Evolutionary conservation across 306 rosid genomes (phyloP).

Genomic region (Dalbergia cochinchinensis): DNA sequence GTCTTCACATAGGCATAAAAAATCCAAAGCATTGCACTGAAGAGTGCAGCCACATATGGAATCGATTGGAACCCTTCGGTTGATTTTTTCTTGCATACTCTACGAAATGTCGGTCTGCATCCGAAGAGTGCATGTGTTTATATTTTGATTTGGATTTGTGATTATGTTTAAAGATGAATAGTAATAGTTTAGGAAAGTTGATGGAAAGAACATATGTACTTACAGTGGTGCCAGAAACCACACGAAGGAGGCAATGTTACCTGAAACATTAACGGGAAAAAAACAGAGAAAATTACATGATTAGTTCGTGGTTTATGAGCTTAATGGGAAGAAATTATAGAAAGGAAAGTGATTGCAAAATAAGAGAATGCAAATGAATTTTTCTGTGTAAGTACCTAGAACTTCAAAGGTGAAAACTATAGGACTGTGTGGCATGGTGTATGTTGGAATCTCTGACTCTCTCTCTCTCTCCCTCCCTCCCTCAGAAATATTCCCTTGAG

Average conservation of each 20-base stretch:
- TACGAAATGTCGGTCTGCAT: constrained; percentile 78
- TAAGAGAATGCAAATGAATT: not conserved
- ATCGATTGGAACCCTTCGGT: constrained; percentile 92
- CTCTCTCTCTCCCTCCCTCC: not conserved
- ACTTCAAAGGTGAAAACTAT: constrained; percentile 65
- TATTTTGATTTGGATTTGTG: not conserved
- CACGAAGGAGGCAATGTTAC: constrained; percentile 77
- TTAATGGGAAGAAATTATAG: not conserved
- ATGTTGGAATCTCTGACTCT: too few species aligned
- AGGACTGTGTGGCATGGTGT: constrained; percentile 54
- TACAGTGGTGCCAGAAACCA: constrained; percentile 93
- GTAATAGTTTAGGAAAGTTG: not conserved
- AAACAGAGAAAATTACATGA: constrained; percentile 11
- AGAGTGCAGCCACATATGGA: constrained; percentile 86
- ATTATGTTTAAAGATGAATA: not conserved
- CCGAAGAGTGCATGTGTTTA: not conserved
- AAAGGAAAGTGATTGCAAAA: too few species aligned
- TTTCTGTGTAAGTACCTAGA: constrained; percentile 61
- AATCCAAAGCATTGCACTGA: constrained; percentile 90
- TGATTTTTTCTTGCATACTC: constrained; percentile 84
- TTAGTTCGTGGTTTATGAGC: constrained; percentile 2
- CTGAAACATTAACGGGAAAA: constrained; percentile 44
- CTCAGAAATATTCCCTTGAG: constrained; percentile 7
- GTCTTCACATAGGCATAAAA: constrained; percentile 79
- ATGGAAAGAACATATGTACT: constrained; percentile 43